phyloP scores from a whole-genome alignment of 345 rosid genomes.

The Salix caprea region DNA sequence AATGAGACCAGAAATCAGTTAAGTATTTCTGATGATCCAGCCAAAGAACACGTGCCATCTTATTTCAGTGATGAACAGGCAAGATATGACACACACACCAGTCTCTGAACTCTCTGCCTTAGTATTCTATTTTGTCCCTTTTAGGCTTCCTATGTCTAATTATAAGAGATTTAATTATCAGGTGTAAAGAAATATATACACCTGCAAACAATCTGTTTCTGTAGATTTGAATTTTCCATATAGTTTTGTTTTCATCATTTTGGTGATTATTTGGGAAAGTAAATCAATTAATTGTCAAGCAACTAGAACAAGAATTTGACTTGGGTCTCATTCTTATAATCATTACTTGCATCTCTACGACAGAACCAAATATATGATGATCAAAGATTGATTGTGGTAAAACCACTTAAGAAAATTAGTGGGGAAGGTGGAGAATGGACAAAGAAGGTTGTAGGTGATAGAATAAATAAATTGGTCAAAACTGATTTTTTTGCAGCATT shows the following conservation, averaged over 20 bases:
- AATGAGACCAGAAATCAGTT: constrained; percentile 23
- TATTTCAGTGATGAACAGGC: constrained; percentile 85
- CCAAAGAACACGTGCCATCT: constrained; percentile 38
- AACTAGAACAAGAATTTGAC: not conserved
- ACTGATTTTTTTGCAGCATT: not conserved
- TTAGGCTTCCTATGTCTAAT: not conserved
- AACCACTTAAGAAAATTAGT: not conserved
- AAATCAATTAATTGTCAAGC: not conserved
- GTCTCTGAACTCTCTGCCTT: not conserved
- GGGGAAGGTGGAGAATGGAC: not conserved
- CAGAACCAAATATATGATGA: not conserved
- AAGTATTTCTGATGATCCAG: constrained; percentile 27
- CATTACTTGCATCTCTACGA: not conserved
- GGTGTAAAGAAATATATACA: not conserved
- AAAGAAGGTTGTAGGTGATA: not conserved
- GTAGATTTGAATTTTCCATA: not conserved
- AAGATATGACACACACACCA: not conserved
- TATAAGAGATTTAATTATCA: not conserved
- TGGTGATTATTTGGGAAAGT: not conserved
- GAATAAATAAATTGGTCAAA: not conserved
- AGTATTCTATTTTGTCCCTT: not conserved
- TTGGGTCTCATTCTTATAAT: not conserved
- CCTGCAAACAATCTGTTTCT: not conserved
- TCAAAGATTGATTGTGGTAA: not conserved
- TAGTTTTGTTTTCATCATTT: not conserved